These are phyloP conservation scores for Sarocladiaceae sp. DNA, from an alignment of 2,329 filamentous ascomycete species.

Conservation along the genomic window DNA sequence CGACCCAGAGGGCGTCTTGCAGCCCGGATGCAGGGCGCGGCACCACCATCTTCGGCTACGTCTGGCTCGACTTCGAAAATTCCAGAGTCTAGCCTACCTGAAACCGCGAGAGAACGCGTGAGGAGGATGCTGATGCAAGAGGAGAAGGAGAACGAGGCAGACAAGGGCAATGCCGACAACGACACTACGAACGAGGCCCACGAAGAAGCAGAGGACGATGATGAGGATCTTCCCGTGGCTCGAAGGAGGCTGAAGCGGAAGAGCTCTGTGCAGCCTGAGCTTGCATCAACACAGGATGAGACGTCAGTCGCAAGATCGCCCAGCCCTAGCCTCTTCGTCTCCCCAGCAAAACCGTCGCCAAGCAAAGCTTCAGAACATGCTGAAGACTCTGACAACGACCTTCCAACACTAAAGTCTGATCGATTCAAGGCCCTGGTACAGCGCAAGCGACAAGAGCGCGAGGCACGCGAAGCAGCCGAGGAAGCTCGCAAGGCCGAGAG, in stretches of 20 bases:
- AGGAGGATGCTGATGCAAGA: slow-evolving; percentile 34
- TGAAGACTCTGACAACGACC: slow-evolving; percentile 38
- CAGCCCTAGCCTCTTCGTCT: slow-evolving; percentile 49
- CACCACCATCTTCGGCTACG: slow-evolving; percentile 14
- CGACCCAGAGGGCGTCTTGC: slow-evolving; percentile 59
- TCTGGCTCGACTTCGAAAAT: slow-evolving; percentile 12
- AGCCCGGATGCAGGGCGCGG: slow-evolving; percentile 49
- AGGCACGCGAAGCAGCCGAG: slow-evolving; percentile 58
- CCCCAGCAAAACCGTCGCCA: slow-evolving; percentile 34
- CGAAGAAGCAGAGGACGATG: slow-evolving; percentile 30
- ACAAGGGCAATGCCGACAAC: slow-evolving; percentile 21
- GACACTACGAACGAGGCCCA: slow-evolving; percentile 22
- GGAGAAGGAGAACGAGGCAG: slow-evolving; percentile 17
- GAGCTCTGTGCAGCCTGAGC: slow-evolving; percentile 11
- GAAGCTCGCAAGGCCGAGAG: slow-evolving; percentile 42
- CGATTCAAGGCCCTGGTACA: slow-evolving; percentile 68
- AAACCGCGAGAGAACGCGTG: slow-evolving; percentile 34
- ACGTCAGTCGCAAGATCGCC: slow-evolving; percentile 17
- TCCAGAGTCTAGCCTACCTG: slow-evolving; percentile 15
- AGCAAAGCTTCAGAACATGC: slow-evolving; percentile 24
- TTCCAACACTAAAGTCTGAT: slow-evolving; percentile 43
- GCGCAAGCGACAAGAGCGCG: slow-evolving; percentile 64
- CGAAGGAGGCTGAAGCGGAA: slow-evolving; percentile 34
- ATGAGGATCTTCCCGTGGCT: slow-evolving; percentile 34
- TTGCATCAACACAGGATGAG: background rate